Evolutionary conservation across 2,329 filamentous ascomycete species (phyloP).

Genomic region (Fusarium agapanthi): DNA sequence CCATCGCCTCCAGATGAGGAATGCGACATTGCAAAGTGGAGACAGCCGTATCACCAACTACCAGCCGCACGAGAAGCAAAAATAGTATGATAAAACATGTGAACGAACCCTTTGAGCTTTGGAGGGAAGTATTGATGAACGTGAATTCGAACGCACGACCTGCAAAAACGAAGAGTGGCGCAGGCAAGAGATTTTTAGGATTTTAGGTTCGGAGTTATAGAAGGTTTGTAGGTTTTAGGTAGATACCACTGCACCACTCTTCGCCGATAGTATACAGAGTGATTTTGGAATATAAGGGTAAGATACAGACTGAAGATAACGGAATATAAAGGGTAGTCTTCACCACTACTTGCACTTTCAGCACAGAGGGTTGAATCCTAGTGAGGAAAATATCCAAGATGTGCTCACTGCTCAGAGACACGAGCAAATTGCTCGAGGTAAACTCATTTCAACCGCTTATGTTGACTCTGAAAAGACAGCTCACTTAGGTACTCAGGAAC

Average conservation of each 20-base stretch:
- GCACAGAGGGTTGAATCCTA: background rate
- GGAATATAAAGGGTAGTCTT: background rate
- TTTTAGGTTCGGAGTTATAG: background rate
- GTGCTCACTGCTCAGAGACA: background rate
- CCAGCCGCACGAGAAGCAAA: background rate
- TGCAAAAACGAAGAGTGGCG: constrained; percentile 2
- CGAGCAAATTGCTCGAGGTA: background rate
- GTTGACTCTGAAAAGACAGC: background rate
- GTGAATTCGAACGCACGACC: background rate
- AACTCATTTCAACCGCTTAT: background rate
- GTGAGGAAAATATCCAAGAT: background rate
- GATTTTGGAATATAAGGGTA: background rate
- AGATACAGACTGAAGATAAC: accelerated
- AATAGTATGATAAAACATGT: background rate
- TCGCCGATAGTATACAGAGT: background rate
- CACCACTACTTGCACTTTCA: accelerated
- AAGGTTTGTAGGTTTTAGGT: constrained; percentile 1
- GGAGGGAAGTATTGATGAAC: background rate
- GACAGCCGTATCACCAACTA: background rate
- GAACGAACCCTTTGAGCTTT: accelerated
- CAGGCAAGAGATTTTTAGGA: background rate
- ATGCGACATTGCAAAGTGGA: background rate
- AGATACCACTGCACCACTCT: constrained; percentile 6
- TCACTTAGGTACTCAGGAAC: background rate
- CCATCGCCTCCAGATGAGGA: background rate